These are phyloP conservation scores for Fagopyrum tataricum DNA, from an alignment of 148 eudicot genomes.

Conservation along the genomic window DNA sequence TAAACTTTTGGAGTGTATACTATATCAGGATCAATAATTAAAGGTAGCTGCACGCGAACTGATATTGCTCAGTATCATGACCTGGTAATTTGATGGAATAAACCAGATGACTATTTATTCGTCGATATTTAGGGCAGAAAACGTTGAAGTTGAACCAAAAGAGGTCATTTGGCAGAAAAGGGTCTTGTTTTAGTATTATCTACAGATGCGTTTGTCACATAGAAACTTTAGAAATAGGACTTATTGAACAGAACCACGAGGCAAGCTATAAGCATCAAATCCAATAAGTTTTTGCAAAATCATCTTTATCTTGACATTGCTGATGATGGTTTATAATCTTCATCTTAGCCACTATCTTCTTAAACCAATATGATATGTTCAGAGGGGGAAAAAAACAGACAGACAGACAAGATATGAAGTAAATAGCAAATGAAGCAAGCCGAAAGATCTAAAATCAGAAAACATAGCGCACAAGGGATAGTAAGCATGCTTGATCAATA, in stretches of 20 bases:
- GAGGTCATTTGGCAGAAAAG: too few species aligned
- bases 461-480: neutral
- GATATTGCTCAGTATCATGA: too few species aligned
- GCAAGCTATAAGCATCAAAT: neutral
- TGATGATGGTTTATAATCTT: neutral
- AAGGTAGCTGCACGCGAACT: too few species aligned
- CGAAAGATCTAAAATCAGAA: neutral
- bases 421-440: neutral
- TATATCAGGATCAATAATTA: too few species aligned
- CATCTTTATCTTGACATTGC: neutral
- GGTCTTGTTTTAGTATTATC: neutral
- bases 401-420: neutral
- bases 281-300: neutral
- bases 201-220: neutral
- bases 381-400: neutral
- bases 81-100: too few species aligned
- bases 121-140: too few species aligned
- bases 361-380: neutral
- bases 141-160: too few species aligned
- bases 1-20: too few species aligned
- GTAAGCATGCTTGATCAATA: neutral
- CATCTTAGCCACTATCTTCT: neutral
- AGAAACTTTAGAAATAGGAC: neutral
- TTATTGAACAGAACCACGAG: neutral
- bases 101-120: too few species aligned